Conservation (phyloP, 2,329 filamentous ascomycete genomes). For the Colletotrichum sp. region DNA sequence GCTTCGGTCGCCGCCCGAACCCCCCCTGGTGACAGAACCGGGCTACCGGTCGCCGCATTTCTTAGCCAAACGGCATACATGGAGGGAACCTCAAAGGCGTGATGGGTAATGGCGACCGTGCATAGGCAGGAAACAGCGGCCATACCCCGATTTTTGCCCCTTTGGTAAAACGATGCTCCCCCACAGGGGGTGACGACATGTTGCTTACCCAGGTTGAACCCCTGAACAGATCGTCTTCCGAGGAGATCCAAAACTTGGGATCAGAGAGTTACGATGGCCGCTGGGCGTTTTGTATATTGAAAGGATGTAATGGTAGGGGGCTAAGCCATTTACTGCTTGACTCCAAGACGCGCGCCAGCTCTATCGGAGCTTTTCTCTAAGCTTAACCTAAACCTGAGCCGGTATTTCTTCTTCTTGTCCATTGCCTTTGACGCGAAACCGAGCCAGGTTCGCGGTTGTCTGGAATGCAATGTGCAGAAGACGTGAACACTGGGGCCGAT, state of each 20-base stretch:
- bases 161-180: not conserved
- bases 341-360: no score
- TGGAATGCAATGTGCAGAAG: not conserved
- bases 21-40: not conserved
- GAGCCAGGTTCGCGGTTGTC: not conserved
- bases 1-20: not conserved
- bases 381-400: not conserved
- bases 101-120: not conserved
- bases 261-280: fast-evolving
- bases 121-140: not conserved
- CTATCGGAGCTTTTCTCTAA: not conserved
- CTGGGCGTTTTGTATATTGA: not conserved
- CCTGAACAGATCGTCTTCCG: not conserved
- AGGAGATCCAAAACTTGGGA: not conserved
- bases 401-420: not conserved
- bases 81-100: not conserved
- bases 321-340: no score
- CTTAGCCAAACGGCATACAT: not conserved
- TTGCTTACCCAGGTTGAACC: not conserved
- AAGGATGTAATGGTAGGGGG: fast-evolving
- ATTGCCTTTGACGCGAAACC: not conserved
- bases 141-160: not conserved
- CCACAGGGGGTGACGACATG: not conserved
- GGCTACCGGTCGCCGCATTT: not conserved
- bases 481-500: not conserved